Evolutionary conservation across 2,329 filamentous ascomycete genomes (phyloP).

Genomic region (Atkinsonella hypoxylon): DNA sequence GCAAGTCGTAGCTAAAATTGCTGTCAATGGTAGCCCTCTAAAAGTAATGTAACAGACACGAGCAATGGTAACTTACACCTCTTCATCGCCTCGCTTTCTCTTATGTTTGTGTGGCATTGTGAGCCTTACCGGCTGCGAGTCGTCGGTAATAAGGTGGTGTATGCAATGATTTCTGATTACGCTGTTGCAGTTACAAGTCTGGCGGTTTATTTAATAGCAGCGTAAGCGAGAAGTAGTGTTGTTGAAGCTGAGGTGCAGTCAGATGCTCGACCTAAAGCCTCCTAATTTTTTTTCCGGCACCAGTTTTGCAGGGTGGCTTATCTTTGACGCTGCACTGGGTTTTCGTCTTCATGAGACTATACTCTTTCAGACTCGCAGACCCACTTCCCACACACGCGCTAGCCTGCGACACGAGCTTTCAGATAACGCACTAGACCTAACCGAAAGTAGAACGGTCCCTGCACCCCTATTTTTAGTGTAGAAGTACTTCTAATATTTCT

Average conservation of each 20-base stretch:
- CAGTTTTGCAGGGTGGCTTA: too few species aligned
- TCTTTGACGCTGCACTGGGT: too few species aligned
- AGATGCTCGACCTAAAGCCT: not conserved
- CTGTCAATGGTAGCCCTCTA: conserved; percentile 7
- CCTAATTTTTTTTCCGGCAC: not conserved
- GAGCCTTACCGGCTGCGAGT: not conserved
- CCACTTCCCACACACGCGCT: not conserved
- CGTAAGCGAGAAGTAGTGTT: not conserved
- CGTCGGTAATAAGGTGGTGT: too few species aligned
- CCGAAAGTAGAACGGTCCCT: too few species aligned
- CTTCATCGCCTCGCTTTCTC: conserved; percentile 44
- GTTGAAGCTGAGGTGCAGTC: not conserved
- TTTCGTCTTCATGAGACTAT: not conserved
- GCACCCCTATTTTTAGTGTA: too few species aligned
- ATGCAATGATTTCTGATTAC: too few species aligned
- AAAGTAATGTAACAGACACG: not conserved
- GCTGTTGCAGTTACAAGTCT: not conserved
- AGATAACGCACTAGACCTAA: too few species aligned
- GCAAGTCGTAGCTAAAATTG: conserved; percentile 34
- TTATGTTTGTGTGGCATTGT: conserved; percentile 83
- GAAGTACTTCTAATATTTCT: too few species aligned
- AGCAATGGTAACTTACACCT: conserved; percentile 30
- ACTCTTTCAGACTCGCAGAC: not conserved
- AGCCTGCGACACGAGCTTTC: too few species aligned
- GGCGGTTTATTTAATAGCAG: not conserved